These are phyloP conservation scores for Rhizoctonia solani DNA, from an alignment of 1,284 basidiomycete genomes.

Conservation along the genomic window DNA sequence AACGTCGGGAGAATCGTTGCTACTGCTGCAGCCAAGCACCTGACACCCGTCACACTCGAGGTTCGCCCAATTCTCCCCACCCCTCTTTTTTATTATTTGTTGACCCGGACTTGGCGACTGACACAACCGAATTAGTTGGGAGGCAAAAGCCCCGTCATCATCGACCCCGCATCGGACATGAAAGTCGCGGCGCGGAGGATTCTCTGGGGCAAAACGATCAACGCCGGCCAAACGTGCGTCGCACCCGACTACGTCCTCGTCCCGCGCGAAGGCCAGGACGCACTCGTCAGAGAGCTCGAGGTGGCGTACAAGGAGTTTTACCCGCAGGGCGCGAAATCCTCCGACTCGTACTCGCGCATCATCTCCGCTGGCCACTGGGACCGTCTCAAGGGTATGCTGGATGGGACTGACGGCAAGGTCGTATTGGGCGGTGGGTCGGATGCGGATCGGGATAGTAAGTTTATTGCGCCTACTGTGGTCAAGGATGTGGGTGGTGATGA, in stretches of 20 bases:
- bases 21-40: constrained; percentile 79
- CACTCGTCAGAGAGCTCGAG: constrained; percentile 58
- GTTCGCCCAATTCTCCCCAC: constrained; percentile 45
- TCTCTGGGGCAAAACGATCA: constrained; percentile 79
- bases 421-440: constrained; percentile 56
- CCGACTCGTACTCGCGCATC: constrained; percentile 52
- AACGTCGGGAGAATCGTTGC: constrained; percentile 78
- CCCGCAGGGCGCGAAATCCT: constrained; percentile 50
- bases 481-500: constrained; percentile 55
- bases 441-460: constrained; percentile 47
- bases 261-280: constrained; percentile 53
- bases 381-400: constrained; percentile 51
- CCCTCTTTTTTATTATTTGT: too few species aligned
- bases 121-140: constrained; percentile 54
- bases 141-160: constrained; percentile 82
- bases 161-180: constrained; percentile 69
- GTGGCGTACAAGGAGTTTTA: constrained; percentile 49
- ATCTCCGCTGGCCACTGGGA: constrained; percentile 56
- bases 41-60: constrained; percentile 84
- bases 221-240: constrained; percentile 75
- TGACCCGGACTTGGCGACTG: too few species aligned
- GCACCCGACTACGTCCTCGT: constrained; percentile 68
- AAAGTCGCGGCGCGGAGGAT: constrained; percentile 63
- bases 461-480: constrained; percentile 56
- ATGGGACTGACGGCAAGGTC: constrained; percentile 53